Percentiles rank a stretch among this genome's conserved stretches.
Evolutionary conservation across 1,284 basidiomycete species (phyloP).

Genomic region (Spongiforma sp.): DNA sequence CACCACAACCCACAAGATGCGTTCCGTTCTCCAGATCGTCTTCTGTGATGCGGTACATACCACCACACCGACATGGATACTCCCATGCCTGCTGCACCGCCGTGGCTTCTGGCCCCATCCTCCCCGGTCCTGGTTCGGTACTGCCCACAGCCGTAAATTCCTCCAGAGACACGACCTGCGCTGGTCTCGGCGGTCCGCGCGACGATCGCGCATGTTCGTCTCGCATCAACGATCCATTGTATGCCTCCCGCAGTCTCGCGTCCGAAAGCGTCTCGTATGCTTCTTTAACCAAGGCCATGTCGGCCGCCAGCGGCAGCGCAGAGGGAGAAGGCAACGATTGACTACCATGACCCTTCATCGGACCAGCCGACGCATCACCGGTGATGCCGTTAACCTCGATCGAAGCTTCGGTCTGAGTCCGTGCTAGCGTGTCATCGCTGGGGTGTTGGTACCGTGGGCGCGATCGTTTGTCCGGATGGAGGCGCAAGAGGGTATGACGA

Average conservation of each 20-base stretch:
- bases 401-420: background rate
- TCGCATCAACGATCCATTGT: slow-evolving; percentile 46
- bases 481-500: slow-evolving; percentile 63
- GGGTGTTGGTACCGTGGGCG: slow-evolving; percentile 9
- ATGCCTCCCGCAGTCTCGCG: slow-evolving; percentile 43
- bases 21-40: slow-evolving; percentile 64
- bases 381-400: slow-evolving; percentile 41
- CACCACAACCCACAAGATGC: slow-evolving; percentile 70
- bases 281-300: slow-evolving; percentile 62
- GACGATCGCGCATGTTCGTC: slow-evolving; percentile 16
- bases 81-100: slow-evolving; percentile 45
- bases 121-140: slow-evolving; percentile 12
- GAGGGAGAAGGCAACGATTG: background rate
- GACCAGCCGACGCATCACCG: background rate
- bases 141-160: slow-evolving; percentile 52
- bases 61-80: slow-evolving; percentile 74
- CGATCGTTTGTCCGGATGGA: slow-evolving; percentile 71
- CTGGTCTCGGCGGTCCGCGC: slow-evolving; percentile 63
- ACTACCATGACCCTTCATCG: background rate
- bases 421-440: background rate
- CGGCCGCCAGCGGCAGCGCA: slow-evolving; percentile 12
- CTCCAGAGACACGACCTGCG: slow-evolving; percentile 77
- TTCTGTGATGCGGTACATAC: slow-evolving; percentile 59
- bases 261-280: slow-evolving; percentile 63
- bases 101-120: background rate